Conservation (phyloP, 202 grass and related monocot genomes). For the Setaria italica region DNA sequence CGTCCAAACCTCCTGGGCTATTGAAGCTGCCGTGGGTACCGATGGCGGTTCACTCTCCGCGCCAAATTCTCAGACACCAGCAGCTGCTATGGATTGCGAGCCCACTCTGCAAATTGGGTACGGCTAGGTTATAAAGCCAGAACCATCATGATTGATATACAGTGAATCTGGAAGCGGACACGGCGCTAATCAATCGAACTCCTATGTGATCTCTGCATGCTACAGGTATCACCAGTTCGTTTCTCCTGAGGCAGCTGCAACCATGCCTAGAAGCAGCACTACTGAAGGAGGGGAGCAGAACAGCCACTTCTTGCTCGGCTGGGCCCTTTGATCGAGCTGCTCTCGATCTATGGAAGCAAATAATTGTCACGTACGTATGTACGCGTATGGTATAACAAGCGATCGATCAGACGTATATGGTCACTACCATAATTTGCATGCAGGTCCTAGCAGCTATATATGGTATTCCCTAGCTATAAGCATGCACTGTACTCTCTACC, state of each 20-base stretch:
- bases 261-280: constrained; percentile 50
- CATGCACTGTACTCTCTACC: not conserved
- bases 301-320: constrained; percentile 66
- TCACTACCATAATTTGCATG: constrained; percentile 15
- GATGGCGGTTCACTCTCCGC: constrained; percentile 23
- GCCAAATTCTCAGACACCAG: constrained; percentile 41
- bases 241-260: constrained; percentile 43
- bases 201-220: not conserved
- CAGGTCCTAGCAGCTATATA: not conserved
- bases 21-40: constrained; percentile 15
- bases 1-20: constrained; percentile 55
- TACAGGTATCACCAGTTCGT: constrained; percentile 70
- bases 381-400: not conserved
- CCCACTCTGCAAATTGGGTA: constrained; percentile 75
- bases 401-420: not conserved
- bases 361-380: not conserved
- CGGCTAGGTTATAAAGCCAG: not conserved
- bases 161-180: not conserved
- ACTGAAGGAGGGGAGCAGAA: constrained; percentile 42
- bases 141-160: not conserved
- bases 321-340: constrained; percentile 62
- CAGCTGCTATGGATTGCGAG: constrained; percentile 53
- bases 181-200: not conserved
- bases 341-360: constrained; percentile 5
- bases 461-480: constrained; percentile 1